A percentile compares a stretch with the other conserved stretches of the same genome.
Evolutionary conservation across 192 early-diverging fungal genomes (phyloP).

Genomic region (Coemansia sp.): DNA sequence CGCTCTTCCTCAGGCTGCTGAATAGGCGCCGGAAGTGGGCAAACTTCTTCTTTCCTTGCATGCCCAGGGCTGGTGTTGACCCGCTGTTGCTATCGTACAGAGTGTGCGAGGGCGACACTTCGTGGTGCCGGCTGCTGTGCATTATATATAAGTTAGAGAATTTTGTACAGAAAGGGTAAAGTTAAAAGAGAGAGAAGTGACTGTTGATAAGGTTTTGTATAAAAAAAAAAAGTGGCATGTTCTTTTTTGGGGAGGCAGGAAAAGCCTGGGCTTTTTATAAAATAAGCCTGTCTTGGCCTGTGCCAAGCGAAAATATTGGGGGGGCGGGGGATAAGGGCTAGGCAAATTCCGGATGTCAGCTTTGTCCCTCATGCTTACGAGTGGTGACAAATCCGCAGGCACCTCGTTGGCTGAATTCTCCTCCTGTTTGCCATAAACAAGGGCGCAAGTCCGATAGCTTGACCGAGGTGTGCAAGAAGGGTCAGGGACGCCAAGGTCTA

Average conservation of each 20-base stretch:
- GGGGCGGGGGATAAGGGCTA: conserved; percentile 1
- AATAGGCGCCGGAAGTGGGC: conserved; percentile 53
- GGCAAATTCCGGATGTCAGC: neutral
- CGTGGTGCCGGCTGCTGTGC: conserved; percentile 38
- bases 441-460: neutral
- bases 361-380: conserved; percentile 2
- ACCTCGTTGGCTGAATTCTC: neutral
- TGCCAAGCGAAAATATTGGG: conserved; percentile 1
- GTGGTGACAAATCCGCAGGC: conserved; percentile 2
- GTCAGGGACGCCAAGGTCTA: neutral
- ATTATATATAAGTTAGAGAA: conserved; percentile 4
- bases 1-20: conserved; percentile 39
- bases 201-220: conserved; percentile 4
- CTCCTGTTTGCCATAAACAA: neutral
- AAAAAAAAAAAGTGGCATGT: neutral
- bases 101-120: conserved; percentile 48
- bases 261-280: neutral
- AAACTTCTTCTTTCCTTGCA: conserved; percentile 54
- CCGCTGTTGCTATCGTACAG: conserved; percentile 28
- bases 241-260: conserved; percentile 1
- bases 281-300: neutral
- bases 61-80: conserved; percentile 13
- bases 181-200: neutral
- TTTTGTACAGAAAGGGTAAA: neutral
- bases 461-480: neutral